phyloP scores from a whole-genome alignment of 331 rosid species.

The Telfairia occidentalis region DNA sequence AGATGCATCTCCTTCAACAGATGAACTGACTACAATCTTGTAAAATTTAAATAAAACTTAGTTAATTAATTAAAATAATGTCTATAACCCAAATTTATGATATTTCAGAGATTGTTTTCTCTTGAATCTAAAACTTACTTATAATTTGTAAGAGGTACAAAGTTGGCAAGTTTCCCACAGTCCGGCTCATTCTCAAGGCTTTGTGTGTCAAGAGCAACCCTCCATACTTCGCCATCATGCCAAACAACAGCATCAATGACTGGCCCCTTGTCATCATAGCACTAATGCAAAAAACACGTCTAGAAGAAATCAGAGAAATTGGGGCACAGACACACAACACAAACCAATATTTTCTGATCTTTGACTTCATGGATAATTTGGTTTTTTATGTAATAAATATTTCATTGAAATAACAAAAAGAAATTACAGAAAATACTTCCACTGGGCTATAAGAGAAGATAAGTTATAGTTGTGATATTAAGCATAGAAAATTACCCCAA shows the following conservation, averaged over 20 bases:
- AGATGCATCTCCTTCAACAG: not conserved
- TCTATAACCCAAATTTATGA: not conserved
- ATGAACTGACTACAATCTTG: not conserved
- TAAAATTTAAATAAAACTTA: not conserved
- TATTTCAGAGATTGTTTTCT: not conserved
- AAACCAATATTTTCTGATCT: not conserved
- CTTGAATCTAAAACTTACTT: conserved; percentile 33
- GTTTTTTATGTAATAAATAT: not conserved
- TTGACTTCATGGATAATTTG: not conserved
- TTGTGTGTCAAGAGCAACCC: conserved; percentile 79
- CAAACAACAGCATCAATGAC: conserved; percentile 78
- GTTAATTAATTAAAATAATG: not conserved
- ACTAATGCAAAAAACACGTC: conserved; percentile 28
- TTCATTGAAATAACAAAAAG: not conserved
- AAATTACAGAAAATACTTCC: not conserved
- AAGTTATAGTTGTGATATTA: not conserved
- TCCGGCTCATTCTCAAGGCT: conserved; percentile 65
- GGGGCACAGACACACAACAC: not conserved
- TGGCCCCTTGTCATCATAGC: conserved; percentile 82
- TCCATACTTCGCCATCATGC: conserved; percentile 92
- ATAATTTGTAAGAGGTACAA: conserved; percentile 67
- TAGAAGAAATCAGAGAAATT: conserved; percentile 8
- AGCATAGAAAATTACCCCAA: not conserved
- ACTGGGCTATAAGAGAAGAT: not conserved
- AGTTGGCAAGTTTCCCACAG: conserved; percentile 62